phyloP scores from a whole-genome alignment of 495 filamentous ascomycete species.

The Tuber melanosporum region DNA sequence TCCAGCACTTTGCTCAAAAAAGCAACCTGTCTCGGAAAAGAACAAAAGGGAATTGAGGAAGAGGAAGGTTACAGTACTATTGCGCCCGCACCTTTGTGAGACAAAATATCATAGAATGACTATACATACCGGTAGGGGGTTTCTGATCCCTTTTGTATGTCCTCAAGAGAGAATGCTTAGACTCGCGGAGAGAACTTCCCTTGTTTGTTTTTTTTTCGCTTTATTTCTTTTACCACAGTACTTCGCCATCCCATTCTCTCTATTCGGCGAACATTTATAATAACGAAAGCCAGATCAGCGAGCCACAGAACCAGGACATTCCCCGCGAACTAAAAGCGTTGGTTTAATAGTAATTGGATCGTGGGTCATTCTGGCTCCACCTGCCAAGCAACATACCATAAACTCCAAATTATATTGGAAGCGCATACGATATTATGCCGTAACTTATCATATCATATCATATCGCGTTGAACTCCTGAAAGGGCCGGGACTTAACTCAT shows the following conservation, averaged over 20 bases:
- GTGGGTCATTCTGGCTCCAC: not conserved
- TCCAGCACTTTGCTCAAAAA: not conserved
- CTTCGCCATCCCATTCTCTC: not conserved
- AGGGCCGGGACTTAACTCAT: not conserved
- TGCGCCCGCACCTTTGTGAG: not conserved
- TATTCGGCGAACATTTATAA: conserved; percentile 1
- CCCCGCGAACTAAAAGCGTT: not conserved
- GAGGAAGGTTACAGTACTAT: not conserved
- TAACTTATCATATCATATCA: not conserved
- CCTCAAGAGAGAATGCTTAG: not conserved
- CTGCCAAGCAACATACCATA: not conserved
- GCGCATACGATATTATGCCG: not conserved
- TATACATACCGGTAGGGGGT: not conserved
- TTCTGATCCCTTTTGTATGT: conserved; percentile 3
- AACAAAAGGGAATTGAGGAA: not conserved
- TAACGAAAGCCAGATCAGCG: not conserved
- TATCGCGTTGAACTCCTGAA: not conserved
- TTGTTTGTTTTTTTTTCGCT: not conserved
- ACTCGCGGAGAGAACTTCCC: not conserved
- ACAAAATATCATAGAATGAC: not conserved
- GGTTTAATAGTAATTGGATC: not conserved
- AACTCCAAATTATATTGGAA: not conserved
- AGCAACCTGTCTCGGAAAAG: not conserved
- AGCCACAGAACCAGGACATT: not conserved
- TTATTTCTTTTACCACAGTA: not conserved